Base-by-base conservation (phyloP, 129 eudicot genomes). In the Tanacetum coccineum region DNA sequence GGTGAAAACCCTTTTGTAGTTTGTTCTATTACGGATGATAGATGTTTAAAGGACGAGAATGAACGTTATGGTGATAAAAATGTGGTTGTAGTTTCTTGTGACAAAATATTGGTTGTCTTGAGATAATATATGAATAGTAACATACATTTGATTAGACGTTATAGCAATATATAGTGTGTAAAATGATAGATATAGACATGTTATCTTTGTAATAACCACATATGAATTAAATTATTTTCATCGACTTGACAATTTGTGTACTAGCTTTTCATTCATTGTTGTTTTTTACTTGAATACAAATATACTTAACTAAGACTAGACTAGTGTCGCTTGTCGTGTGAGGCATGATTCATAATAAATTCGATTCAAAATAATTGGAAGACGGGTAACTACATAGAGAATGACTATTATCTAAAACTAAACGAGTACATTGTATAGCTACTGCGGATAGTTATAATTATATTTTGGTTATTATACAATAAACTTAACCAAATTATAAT, bases 1-100 rank as follows among this genome's bases (percentile, higher is more conserved):
- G 62, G 54, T 72, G 60, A 72, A 72, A 32, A n/a, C 60, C 12
- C 42, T 62, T 47, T 70, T 46, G 17, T 26, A 59, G 49, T 6
- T 59, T 59, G 30, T 70, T 51, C 52, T 58, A 57, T 45, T 57
- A 59, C 21, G 49, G 8, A 18, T 20, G 30, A 70, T 30, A 26
- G 39, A 47, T 9, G 48, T 28, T 42, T 51, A 58, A 45, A 47
- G 17, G 59, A 30, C 48, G 9, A 70, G 25, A 57, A 21, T 21
- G 52, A 21, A 21, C 42, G 42, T 36, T 36, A 36, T 55, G 13
- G 51, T 47, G 42, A 54, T 2, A 53, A 8, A 15, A 19, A 21
- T 3, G 11, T 25, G 12, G 28, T 14, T n/a, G 14, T 55, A 54
- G 42, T 36, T 44, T 21, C 47, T 49, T 4, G 12, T 67, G 20